These are phyloP conservation scores for Neurospora africana DNA, from an alignment of 495 filamentous ascomycete species.

Conservation along the genomic window DNA sequence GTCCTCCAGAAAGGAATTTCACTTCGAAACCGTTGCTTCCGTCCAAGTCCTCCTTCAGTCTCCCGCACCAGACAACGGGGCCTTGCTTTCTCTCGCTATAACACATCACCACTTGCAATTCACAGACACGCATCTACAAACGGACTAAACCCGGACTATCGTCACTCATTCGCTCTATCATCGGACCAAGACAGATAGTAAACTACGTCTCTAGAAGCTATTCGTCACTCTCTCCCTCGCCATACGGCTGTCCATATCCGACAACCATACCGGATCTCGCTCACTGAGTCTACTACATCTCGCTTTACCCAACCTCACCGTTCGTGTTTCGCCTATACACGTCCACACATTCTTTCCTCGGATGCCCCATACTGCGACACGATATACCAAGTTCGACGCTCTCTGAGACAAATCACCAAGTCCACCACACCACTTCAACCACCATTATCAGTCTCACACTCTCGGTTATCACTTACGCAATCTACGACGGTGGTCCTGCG, in stretches of 20 bases:
- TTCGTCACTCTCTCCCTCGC: neutral
- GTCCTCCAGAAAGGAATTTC: neutral
- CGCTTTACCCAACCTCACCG: neutral
- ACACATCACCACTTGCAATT: neutral
- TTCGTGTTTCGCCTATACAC: neutral
- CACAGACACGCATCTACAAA: neutral
- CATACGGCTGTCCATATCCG: neutral
- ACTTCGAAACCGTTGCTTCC: neutral
- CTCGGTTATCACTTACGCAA: neutral
- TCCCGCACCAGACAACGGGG: neutral
- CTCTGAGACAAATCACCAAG: neutral
- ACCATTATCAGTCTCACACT: neutral
- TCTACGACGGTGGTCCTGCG: neutral
- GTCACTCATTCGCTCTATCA: neutral
- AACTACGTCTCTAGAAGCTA: neutral
- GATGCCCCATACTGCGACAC: neutral
- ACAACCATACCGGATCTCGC: neutral
- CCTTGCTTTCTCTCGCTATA: neutral
- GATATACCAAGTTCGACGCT: neutral
- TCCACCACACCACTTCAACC: neutral
- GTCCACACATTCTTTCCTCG: neutral
- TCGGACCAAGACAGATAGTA: neutral
- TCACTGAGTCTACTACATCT: neutral
- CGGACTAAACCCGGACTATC: neutral
- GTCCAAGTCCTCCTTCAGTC: neutral